Evolutionary conservation across 2,329 filamentous ascomycete species (phyloP), one percentile per base, ranked within the genome.

Genomic region (Aspergillus fumigatiaffinis): DNA sequence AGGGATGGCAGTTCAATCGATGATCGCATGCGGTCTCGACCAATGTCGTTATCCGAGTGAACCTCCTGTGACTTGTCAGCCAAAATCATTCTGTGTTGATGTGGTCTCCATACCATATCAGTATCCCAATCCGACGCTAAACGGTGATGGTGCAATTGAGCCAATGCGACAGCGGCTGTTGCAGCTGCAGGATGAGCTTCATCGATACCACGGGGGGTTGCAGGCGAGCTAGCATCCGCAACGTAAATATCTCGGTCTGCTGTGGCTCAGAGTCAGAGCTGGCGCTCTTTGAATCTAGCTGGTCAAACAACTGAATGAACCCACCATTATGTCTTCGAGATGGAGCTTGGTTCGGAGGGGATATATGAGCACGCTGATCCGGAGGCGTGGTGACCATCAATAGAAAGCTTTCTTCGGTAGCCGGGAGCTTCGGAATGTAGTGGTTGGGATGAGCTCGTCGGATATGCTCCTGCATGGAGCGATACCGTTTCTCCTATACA

Each of bases 401-500:
- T 71, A 90, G 81, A 77, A 99, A 97, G 86, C 92, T 97, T 79
- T 97, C 93, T 77, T 97, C 93, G 67, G 93, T 99, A 51, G 94
- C 94, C 65, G 94, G 93, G 68, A 97, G 89, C 84, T 97, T 97
- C 51, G 94, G 88, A 68, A 99, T 96, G 79, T 97, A 97, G 76
- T 97, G 89, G 75, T 96, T 92, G 60, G 93, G 93, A 75, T 99
- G 94, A 66, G 94, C 93, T 76, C 94, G 88, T 69, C 94, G 91
- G 71, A 99, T 97, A 73, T 99, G 94, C 84, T 99, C 94, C 79
- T 97, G 94, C 91, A 99, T 97, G 62, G 93, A 97, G 76, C 94
- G 92, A 80, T 92, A 99, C 66, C 91, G 86, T 78, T 96, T 96
- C 80, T 95, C 91, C 91, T 95, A 77, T 74, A 65, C 64, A 58